Evolutionary conservation across 352 stramenopile species (phyloP).

Genomic region (Peronosclerospora sorghi): DNA sequence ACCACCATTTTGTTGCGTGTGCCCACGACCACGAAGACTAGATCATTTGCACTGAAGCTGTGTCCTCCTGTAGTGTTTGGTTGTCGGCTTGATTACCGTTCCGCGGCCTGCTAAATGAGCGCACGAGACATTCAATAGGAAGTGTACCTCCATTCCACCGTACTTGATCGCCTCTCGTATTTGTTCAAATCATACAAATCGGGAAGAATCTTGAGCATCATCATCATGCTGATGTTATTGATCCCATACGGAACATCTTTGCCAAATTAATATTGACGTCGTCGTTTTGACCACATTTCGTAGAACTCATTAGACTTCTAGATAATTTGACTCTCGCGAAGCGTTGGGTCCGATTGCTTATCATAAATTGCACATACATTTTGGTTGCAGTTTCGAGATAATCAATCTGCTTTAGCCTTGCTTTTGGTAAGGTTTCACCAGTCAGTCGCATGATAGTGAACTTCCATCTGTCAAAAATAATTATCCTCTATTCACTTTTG

Average conservation of each 20-base stretch:
- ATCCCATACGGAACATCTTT: neutral
- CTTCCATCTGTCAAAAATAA: too few relatives aligned
- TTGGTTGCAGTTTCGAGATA: too few relatives aligned
- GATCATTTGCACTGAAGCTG: neutral
- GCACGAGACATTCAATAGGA: neutral
- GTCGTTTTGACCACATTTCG: neutral
- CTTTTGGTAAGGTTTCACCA: too few relatives aligned
- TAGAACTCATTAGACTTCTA: neutral
- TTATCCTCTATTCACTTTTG: too few relatives aligned
- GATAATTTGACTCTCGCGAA: too few relatives aligned
- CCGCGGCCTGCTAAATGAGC: neutral
- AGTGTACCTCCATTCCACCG: too few relatives aligned
- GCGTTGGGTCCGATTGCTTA: neutral
- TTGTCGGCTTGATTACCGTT: neutral
- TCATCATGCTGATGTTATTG: neutral
- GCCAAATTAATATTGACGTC: neutral
- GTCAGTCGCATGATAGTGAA: too few relatives aligned
- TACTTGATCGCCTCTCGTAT: neutral
- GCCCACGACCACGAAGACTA: neutral
- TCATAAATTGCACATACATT: neutral
- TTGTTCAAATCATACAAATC: neutral
- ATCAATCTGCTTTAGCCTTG: too few relatives aligned
- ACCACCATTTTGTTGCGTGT: too few relatives aligned
- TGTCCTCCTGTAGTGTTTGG: too few relatives aligned
- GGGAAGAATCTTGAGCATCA: neutral